Percentiles rank a stretch among this genome's conserved stretches.
Evolutionary conservation across 2,329 filamentous ascomycete species (phyloP).

Genomic region (Fusarium torulosum): DNA sequence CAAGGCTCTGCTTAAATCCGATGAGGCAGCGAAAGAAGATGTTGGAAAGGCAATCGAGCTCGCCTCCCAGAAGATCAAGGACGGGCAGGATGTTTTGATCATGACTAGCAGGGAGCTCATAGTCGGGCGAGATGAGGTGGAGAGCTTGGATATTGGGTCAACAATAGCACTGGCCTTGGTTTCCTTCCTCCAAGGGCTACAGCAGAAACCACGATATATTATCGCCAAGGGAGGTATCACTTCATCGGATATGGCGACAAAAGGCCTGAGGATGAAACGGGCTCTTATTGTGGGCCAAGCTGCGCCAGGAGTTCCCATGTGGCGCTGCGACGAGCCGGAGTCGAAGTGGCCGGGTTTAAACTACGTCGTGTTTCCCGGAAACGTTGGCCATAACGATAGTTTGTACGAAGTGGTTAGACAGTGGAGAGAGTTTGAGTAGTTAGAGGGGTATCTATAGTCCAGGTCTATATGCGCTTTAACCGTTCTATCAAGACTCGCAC

Average conservation of each 20-base stretch:
- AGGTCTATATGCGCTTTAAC: neutral
- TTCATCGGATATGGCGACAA: conserved; percentile 69
- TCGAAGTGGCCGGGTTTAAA: conserved; percentile 56
- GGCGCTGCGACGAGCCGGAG: conserved; percentile 67
- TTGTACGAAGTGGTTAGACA: conserved; percentile 20
- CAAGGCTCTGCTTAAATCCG: conserved; percentile 58
- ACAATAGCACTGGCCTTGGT: conserved; percentile 65
- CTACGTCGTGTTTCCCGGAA: conserved; percentile 28
- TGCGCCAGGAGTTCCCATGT: conserved; percentile 68
- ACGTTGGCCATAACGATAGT: conserved; percentile 21
- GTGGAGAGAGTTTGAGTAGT: conserved; percentile 20
- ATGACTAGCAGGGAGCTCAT: conserved; percentile 70
- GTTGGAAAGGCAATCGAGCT: conserved; percentile 49
- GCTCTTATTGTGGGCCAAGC: conserved; percentile 69
- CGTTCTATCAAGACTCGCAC: too few relatives aligned
- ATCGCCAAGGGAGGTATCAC: conserved; percentile 73
- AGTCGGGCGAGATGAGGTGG: conserved; percentile 58
- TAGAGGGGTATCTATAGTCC: neutral
- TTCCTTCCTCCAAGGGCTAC: conserved; percentile 59
- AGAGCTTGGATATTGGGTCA: conserved; percentile 66
- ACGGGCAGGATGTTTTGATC: conserved; percentile 66
- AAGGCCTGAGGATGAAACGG: conserved; percentile 65
- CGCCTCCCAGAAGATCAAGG: conserved; percentile 56
- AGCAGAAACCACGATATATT: conserved; percentile 65
- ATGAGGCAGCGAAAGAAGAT: conserved; percentile 49